Base-by-base conservation (phyloP, 2,329 filamentous ascomycete species). In the Colletotrichum higginsianum region DNA sequence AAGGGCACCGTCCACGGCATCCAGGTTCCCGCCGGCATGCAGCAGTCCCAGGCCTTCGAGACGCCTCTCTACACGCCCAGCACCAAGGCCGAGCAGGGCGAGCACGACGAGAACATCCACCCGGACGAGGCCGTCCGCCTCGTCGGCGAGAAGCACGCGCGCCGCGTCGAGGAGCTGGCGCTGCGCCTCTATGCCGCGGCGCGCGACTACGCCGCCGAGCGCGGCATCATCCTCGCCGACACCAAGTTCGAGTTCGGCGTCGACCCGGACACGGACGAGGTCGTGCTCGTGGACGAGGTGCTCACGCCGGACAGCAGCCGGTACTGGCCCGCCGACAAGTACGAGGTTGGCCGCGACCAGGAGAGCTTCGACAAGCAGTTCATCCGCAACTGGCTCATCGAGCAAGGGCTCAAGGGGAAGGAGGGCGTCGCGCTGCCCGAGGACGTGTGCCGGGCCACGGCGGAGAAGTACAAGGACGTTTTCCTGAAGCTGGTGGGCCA, bases 361-460 rank as follows among this genome's bases (percentile, higher is more conserved):
- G 88, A 92, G 66, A 96, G 93, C 82, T 96, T 96, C 76, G 95
- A 98, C 80, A 98, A 98, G 87, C 93, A 95, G 84, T 92, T 88
- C 77, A 81, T 98, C 75, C 86, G 95, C 46, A 92, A 98, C 82
- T 98, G 94, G 93, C 82, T 98, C 77, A 92, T 91, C 2, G 83
- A 80, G 58, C 86, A 92, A 69, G 93, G 93, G 0, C 81, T 97
- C 68, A 94, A 95, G 84, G 93, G 92, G 1, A 93, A 93, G 82
- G 86, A 91, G 35, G 92, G 89, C 2, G 92, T 96, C 18, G 84
- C 82, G 64, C 92, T 98, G 85, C 91, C 93, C 0, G 87, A 90
- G 4, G 91, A 95, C 62, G 87, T 97, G 67, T 89, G 91, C 21
- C 79, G 84, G 75, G 88, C 90, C 78, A 97, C 94, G 3, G 86